Evolutionary conservation across 2,329 filamentous ascomycete species (phyloP), one percentile per base, ranked within the genome.

Genomic region (Exophiala calicioides): DNA sequence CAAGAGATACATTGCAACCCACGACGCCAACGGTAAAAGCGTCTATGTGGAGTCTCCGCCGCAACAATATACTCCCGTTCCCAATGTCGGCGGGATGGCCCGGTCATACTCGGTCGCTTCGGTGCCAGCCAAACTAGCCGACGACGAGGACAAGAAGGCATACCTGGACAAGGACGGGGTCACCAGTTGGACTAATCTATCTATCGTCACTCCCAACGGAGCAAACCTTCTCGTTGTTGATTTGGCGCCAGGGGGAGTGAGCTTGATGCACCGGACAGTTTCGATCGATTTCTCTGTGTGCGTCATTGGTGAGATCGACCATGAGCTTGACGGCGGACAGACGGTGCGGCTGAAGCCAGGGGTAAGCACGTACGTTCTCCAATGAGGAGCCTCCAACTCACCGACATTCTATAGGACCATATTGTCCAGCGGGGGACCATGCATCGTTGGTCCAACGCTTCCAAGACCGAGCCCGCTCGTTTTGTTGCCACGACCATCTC

Each of bases 341-440:
- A 50, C 15, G 19, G 52, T 55, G 10, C 43, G 38, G 18, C 34
- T 57, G 44, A 50, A 38, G 32, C 52, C 52, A 38, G 55, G 55
- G n/a, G 50, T 53, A 50, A 41, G 50, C 18, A 12, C 10, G 16
- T 36, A 7, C n/a, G 7, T 9, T 23, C 18, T 13, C 6, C 7
- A 24, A 16, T 35, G 15, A 23, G 5, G 21, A 8, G 7, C 9
- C 5, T 20, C 32, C 19, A 29, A 15, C 32, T 44, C 6, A 34
- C n/a, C n/a, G n/a, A 29, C 13, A 26, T 9, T 5, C 12, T 5
- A 8, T 19, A 53, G 50, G 52, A 55, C 24, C 54, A 57, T 29
- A 57, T 57, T 19, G 49, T 57, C 20, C 54, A 57, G 26, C 52
- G 54, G 33, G 54, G 54, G 1, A 57, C 54, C 7, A 57, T 52